A percentile compares a stretch with the other conserved stretches of the same genome.
phyloP scores from a whole-genome alignment of 2,329 filamentous ascomycete species.

The Fragosphaeria purpurea region DNA sequence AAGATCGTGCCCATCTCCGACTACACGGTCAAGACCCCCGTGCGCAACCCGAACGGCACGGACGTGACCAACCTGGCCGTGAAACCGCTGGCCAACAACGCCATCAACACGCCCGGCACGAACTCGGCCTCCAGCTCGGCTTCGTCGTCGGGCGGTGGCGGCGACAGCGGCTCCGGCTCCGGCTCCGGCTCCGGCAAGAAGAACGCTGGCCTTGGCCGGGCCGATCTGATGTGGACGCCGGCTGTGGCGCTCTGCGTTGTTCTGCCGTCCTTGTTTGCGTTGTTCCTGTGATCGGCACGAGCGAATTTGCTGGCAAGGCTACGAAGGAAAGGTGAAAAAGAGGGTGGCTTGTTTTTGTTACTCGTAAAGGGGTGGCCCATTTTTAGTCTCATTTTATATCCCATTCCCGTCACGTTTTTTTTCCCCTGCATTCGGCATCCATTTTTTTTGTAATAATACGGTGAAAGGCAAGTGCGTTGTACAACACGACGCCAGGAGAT shows the following conservation, averaged over 20 bases:
- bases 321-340: background rate
- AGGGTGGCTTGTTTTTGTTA: background rate
- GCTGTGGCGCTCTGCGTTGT: slow-evolving; percentile 1
- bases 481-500: background rate
- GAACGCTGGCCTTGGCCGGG: slow-evolving; percentile 10
- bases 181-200: slow-evolving; percentile 11
- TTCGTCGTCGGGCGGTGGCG: background rate
- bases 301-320: background rate
- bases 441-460: too few species aligned
- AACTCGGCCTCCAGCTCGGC: slow-evolving; percentile 20
- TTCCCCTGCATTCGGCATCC: too few species aligned
- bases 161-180: background rate
- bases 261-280: slow-evolving; percentile 6
- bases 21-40: slow-evolving; percentile 43
- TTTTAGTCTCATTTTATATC: background rate
- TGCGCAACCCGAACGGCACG: slow-evolving; percentile 55
- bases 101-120: slow-evolving; percentile 35
- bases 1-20: slow-evolving; percentile 52
- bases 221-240: slow-evolving; percentile 6
- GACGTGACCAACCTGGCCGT: slow-evolving; percentile 44
- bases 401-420: background rate
- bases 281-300: slow-evolving; percentile 3
- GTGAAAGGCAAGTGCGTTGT: too few species aligned
- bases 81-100: slow-evolving; percentile 31
- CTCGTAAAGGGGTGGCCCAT: too few species aligned